Base-by-base conservation (phyloP, 768 basidiomycete species). In the Rhodotorula taiwanensis region DNA sequence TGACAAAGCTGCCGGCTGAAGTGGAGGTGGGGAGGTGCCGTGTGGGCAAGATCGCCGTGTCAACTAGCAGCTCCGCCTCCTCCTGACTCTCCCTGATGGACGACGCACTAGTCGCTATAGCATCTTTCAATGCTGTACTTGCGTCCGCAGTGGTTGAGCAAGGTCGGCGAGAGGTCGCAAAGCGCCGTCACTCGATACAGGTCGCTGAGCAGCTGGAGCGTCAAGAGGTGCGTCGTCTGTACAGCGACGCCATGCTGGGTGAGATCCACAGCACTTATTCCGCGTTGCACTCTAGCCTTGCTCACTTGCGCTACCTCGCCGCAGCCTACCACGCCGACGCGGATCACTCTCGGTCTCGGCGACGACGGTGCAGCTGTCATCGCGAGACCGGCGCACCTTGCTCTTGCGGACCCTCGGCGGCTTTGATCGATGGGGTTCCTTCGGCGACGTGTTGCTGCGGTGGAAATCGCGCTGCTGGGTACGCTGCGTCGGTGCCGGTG, bases 151-250 rank as follows among this genome's bases (percentile, higher is more conserved):
- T 63, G 62, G 7, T 33, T 4, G 25, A 68, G 30, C 42, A 41
- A 44, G 2, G 28, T 7, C 0, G 28, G 33, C 2, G 50, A 52
- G 34, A 64, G 56, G 33, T 65, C 68, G 27, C 55, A 60, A 8
- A 69, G 31, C 4, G 62, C 58, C 20, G 33, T 36, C 21, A 70
- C 64, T 30, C 55, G 52, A 48, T 39, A 70, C 27, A 57, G 25
- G 61, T 63, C 64, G 5, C 30, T n/a, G 28, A 70, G 49, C 36
- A 60, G 53, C n/a, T 34, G 49, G 18, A 70, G 41, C 3, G 64
- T 66, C 5, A 61, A 61, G 11, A 70, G 61, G 41, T 70, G 69
- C 27, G 43, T 51, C 0, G 55, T 60, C 51, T 42, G 43, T 7
- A n/a, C n/a, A n/a, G n/a, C n/a, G n/a, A n/a, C n/a, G n/a, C n/a